These are phyloP conservation scores for Phytophthora colocasiae DNA, from an alignment of 352 stramenopile genomes.

Conservation along the genomic window DNA sequence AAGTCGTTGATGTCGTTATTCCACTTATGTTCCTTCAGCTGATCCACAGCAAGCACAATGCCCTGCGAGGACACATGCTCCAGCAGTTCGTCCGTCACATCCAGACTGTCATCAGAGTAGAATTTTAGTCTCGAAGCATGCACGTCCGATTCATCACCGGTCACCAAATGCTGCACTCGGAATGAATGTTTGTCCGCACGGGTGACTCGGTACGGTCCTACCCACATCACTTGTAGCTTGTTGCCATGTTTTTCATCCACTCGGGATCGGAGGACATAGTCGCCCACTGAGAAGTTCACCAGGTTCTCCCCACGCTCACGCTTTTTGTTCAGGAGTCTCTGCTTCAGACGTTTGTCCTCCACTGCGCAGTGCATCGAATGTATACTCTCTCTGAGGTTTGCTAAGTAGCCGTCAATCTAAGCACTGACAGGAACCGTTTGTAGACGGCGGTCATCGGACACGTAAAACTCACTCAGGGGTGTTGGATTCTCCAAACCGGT, in stretches of 20 bases:
- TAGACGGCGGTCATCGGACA: neutral
- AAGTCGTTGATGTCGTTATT: too few relatives aligned
- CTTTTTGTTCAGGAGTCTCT: neutral
- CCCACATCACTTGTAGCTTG: neutral
- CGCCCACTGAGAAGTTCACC: neutral
- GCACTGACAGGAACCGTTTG: neutral
- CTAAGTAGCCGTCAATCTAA: neutral
- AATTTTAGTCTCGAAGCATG: neutral
- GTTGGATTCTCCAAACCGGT: neutral
- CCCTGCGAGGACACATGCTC: too few relatives aligned
- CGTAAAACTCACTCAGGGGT: neutral
- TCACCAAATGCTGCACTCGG: neutral
- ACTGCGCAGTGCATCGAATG: neutral
- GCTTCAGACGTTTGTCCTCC: neutral
- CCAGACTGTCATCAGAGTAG: neutral
- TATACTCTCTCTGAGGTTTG: neutral
- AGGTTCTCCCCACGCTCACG: neutral
- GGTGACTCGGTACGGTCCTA: neutral
- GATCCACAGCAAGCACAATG: too few relatives aligned
- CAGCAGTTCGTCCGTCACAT: too few relatives aligned
- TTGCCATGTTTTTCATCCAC: conserved; percentile 1
- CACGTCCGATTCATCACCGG: neutral
- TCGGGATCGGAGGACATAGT: neutral
- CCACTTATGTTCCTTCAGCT: too few relatives aligned
- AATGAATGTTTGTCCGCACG: neutral